Evolutionary conservation across 768 basidiomycete species (phyloP), one percentile per base, ranked within the genome.

Genomic region (Cantharellus cinnabarinus): DNA sequence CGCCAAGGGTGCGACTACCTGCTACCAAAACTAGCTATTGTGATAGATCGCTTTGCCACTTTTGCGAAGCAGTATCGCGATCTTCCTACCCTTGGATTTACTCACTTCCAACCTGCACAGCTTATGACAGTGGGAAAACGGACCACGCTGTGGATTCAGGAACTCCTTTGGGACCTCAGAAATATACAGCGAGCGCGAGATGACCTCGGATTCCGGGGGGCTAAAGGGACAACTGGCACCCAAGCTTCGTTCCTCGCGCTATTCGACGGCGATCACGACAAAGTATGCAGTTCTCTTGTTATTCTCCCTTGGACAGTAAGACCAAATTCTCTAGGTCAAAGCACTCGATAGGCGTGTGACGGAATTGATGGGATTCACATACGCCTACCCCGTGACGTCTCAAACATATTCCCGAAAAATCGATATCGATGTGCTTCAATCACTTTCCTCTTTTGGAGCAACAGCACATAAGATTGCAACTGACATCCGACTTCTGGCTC

Each of bases 371-470:
- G 94, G 91, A 2, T 98, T 98, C 72, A 76, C 78, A 42, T 95
- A 93, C 66, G 88, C 89, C 20, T 98, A 98, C 72, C 95, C 94
- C 0, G 91, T 98, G 58, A 95, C 95, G 2, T 94, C 91, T 4
- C 95, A 99, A 73, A 99, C 95, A 0, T 99, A 99, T 71, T 97
- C 93, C 14, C 79, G 95, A 63, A 99, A 99, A 72, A 88, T 99
- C 67, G 95, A 98, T 70, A 72, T 89, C 44, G 94, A 99, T 67
- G 88, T 93, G 37, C 74, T 98, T 44, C 80, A 84, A 0, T 89
- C 94, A 2, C 76, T 98, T 48, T 89, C 93, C 3, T 89, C 86
- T 7, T 69, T 89, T 5, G 94, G 91, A 29, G 89, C 90, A 1
- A 95, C 93, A 4, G 95, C 93, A 0, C 95, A 99, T 74, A 98